phyloP scores from a whole-genome alignment of 306 rosid genomes.

The Vigna angularis region DNA sequence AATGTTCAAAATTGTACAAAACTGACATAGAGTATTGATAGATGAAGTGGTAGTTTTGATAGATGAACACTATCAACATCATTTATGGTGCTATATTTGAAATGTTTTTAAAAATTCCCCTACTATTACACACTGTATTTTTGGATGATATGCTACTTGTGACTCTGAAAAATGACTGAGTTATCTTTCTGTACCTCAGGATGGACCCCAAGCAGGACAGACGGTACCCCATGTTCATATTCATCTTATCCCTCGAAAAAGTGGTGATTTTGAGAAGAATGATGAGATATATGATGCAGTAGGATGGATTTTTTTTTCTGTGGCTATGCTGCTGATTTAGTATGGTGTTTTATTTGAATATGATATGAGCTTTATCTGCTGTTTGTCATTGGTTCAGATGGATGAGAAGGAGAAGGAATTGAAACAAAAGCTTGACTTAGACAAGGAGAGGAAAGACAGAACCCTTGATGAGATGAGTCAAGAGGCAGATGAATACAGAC shows the following conservation, averaged over 20 bases:
- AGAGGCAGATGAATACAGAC: slow-evolving; percentile 88
- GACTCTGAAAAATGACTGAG: slow-evolving; percentile 30
- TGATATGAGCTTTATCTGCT: slow-evolving; percentile 12
- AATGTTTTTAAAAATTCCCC: not conserved
- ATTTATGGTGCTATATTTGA: not conserved
- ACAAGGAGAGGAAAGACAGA: slow-evolving; percentile 84
- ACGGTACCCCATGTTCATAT: slow-evolving; percentile 94
- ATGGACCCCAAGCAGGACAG: slow-evolving; percentile 96
- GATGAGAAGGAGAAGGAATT: slow-evolving; percentile 83
- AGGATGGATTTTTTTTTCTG: slow-evolving; percentile 41
- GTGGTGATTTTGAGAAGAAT: slow-evolving; percentile 82
- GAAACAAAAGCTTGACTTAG: slow-evolving; percentile 81
- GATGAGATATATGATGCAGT: slow-evolving; percentile 92
- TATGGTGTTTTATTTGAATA: slow-evolving; percentile 3
- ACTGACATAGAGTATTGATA: not conserved
- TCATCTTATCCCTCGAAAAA: slow-evolving; percentile 78
- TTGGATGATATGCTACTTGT: slow-evolving; percentile 19
- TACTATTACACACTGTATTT: slow-evolving; percentile 2
- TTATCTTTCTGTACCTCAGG: slow-evolving; percentile 59
- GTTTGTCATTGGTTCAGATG: slow-evolving; percentile 57
- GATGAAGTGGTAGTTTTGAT: not conserved
- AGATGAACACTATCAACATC: not conserved
- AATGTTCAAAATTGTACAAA: not conserved
- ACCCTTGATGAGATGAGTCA: slow-evolving; percentile 71
- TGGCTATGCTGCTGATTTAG: slow-evolving; percentile 15